Evolutionary conservation across 2,329 filamentous ascomycete genomes (phyloP).

Genomic region (Ascosphaera aggregata): DNA sequence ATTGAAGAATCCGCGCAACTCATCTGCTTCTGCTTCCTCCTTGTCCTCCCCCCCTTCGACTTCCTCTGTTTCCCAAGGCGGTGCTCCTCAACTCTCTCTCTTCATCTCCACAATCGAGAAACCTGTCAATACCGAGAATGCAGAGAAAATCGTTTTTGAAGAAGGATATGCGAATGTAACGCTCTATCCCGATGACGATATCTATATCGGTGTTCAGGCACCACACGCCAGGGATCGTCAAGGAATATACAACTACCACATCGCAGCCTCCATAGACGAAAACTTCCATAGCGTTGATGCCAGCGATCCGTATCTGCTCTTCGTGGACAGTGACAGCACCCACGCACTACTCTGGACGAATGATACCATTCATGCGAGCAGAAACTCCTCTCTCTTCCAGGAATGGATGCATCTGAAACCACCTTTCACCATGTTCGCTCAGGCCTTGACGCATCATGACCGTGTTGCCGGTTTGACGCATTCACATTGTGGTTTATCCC

Average conservation of each 20-base stretch:
- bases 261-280: conserved; percentile 60
- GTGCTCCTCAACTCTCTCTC: conserved; percentile 50
- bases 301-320: conserved; percentile 36
- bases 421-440: conserved; percentile 58
- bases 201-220: conserved; percentile 58
- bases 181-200: conserved; percentile 34
- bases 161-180: conserved; percentile 47
- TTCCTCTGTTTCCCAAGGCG: no score
- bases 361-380: conserved; percentile 33
- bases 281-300: conserved; percentile 43
- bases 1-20: no score
- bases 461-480: conserved; percentile 45
- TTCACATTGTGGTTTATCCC: conserved; percentile 62
- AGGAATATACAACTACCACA: conserved; percentile 53
- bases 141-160: conserved; percentile 27
- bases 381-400: conserved; percentile 25
- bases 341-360: conserved; percentile 59
- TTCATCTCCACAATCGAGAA: conserved; percentile 45
- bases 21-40: no score
- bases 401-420: conserved; percentile 34
- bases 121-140: conserved; percentile 18
- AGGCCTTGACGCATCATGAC: conserved; percentile 31
- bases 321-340: conserved; percentile 64
- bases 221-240: conserved; percentile 38
- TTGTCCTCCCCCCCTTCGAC: no score